Evolutionary conservation across 148 eudicot species (phyloP), one percentile per base, ranked within the genome.

Genomic region (Tetragonia tetragonoides): DNA sequence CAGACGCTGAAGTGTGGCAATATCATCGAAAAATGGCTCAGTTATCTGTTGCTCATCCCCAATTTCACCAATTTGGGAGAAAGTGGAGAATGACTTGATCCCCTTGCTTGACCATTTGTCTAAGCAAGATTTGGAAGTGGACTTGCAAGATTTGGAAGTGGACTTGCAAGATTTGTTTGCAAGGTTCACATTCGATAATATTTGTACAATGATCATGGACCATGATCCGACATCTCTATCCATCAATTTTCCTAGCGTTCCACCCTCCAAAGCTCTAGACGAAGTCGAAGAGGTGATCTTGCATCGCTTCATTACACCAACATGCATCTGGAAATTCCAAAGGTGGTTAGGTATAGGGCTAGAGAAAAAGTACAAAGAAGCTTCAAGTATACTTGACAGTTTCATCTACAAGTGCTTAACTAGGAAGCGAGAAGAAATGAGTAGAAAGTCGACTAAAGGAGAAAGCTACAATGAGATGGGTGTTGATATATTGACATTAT

Each of bases 161-260:
- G 90, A 90, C 59, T 79, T 90, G 60, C 89, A 90, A 77, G 88
- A 90, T 41, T 71, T 90, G 80, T 87, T 90, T 44, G 86, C 83
- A 63, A 88, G 94, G 79, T 75, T 87, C 57, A 85, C 89, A 8
- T 88, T 90, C 49, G 94, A 90, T 66, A 83, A 84, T 0, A 88
- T 86, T 24, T 85, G 90, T 59, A 65, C 68, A 0, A 72, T 87
- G 12, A 82, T 88, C 1, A 89, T 88, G 20, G 89, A 90, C 0
- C 46, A 83, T 51, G 91, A 91, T 65, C 88, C 90, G 2, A 75
- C 79, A 4, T 81, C 88, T 46, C 63, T 87, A 28, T 81, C 84
- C 0, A 12, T 80, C 11, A 86, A 87, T 41, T 73, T 89, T 8
- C 86, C 83, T 8, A 65, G 78, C 0, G 82, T 81, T 49, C 86